phyloP scores from a whole-genome alignment of 225 moss, liverwort and hornwort genomes.

The Rhytidiadelphus loreus region DNA sequence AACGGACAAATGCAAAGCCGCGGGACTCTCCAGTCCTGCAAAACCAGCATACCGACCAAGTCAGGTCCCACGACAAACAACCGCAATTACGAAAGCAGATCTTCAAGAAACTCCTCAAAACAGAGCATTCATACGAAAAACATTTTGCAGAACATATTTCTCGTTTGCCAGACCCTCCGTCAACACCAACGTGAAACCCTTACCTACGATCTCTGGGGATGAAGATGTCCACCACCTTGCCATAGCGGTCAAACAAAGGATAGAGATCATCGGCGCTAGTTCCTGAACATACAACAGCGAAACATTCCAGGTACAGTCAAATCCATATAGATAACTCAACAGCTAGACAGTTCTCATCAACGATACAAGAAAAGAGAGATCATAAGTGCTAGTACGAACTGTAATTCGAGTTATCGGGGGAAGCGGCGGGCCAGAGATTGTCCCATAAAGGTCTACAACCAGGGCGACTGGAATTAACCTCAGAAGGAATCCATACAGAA shows the following conservation, averaged over 20 bases:
- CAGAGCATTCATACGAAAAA: not conserved
- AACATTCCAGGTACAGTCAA: not conserved
- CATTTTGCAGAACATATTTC: not conserved
- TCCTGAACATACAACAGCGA: slow-evolving; percentile 18
- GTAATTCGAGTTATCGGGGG: not conserved
- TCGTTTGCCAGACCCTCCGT: not conserved
- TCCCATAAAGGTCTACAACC: not conserved
- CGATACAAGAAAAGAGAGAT: not conserved
- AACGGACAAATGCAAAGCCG: slow-evolving; percentile 88
- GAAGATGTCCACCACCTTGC: slow-evolving; percentile 91
- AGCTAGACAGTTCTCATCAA: not conserved
- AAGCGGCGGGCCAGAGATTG: not conserved
- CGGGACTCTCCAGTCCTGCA: slow-evolving; percentile 84
- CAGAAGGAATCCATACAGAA: not conserved
- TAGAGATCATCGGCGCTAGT: slow-evolving; percentile 91
- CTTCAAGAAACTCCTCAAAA: not conserved
- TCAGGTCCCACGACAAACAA: not conserved
- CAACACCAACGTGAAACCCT: not conserved
- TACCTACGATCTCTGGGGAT: slow-evolving; percentile 89
- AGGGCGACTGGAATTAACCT: not conserved
- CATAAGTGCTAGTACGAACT: no score
- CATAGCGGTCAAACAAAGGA: slow-evolving; percentile 88
- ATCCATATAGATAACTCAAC: not conserved
- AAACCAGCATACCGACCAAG: not conserved
- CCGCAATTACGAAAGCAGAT: not conserved